Evolutionary conservation across 306 rosid genomes (phyloP).

Genomic region (Phaseolus lunatus): DNA sequence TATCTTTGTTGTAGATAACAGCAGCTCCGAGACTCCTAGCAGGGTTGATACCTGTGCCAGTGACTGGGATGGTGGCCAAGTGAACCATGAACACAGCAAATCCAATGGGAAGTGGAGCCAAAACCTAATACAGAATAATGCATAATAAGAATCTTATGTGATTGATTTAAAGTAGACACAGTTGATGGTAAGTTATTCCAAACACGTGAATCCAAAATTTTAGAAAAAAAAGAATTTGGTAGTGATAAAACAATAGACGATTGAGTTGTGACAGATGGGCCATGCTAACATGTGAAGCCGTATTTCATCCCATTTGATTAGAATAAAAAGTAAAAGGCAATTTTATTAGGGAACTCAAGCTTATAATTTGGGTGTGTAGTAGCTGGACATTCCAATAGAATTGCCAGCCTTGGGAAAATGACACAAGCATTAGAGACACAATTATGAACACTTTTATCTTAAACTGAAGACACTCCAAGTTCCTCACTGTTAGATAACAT

Average conservation of each 20-base stretch:
- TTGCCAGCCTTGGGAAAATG: constrained; percentile 46
- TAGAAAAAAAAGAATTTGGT: neutral
- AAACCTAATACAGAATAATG: constrained; percentile 59
- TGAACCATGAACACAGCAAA: constrained; percentile 98
- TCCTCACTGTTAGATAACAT: constrained; percentile 10
- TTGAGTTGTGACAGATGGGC: constrained; percentile 47
- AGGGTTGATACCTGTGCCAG: constrained; percentile 94
- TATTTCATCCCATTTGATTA: constrained; percentile 33
- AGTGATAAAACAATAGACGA: constrained; percentile 33
- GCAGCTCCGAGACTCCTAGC: constrained; percentile 97
- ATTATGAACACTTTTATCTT: constrained; percentile 35
- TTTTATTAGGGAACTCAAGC: constrained; percentile 33
- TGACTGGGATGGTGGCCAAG: constrained; percentile 93
- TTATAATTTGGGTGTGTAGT: constrained; percentile 31
- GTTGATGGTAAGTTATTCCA: constrained; percentile 34
- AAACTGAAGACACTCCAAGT: constrained; percentile 28
- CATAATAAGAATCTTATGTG: constrained; percentile 28
- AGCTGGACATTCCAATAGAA: constrained; percentile 38
- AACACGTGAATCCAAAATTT: constrained; percentile 47
- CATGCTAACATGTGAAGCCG: constrained; percentile 54
- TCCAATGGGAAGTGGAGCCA: constrained; percentile 99
- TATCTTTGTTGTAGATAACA: constrained; percentile 59
- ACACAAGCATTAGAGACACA: constrained; percentile 37
- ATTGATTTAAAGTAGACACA: constrained; percentile 39
- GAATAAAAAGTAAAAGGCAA: constrained; percentile 33